These are phyloP conservation scores for Taphrina wiesneri DNA, from an alignment of 1,139 yeast genomes.

Conservation along the genomic window DNA sequence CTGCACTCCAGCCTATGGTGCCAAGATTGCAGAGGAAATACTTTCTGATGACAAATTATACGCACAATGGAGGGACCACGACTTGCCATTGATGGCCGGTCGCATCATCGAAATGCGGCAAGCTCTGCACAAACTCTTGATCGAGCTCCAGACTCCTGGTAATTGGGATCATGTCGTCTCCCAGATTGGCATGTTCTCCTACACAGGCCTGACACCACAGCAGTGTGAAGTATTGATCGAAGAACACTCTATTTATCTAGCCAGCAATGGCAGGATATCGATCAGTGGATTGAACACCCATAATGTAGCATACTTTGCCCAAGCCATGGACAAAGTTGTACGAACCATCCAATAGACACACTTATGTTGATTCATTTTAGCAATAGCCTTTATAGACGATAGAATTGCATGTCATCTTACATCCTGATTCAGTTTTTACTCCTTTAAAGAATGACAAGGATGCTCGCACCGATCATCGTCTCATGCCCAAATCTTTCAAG, in stretches of 20 bases:
- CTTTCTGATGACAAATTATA: slow-evolving; percentile 63
- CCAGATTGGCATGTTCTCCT: slow-evolving; percentile 97
- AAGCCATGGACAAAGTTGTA: slow-evolving; percentile 53
- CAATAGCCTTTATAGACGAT: neutral
- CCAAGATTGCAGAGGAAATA: slow-evolving; percentile 78
- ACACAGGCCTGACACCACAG: slow-evolving; percentile 71
- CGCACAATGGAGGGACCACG: slow-evolving; percentile 67
- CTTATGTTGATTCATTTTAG: neutral
- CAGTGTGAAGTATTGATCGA: slow-evolving; percentile 71
- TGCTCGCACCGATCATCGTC: neutral
- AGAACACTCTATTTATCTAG: slow-evolving; percentile 77
- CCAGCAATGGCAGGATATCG: slow-evolving; percentile 87
- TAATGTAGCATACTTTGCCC: slow-evolving; percentile 80
- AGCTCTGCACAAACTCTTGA: slow-evolving; percentile 52
- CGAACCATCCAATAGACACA: slow-evolving; percentile 31
- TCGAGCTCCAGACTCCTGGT: slow-evolving; percentile 59
- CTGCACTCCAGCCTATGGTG: slow-evolving; percentile 93
- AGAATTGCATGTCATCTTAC: neutral
- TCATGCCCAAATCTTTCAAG: slow-evolving; percentile 60
- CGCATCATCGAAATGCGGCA: slow-evolving; percentile 74
- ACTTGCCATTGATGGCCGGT: slow-evolving; percentile 72
- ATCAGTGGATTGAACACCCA: slow-evolving; percentile 81
- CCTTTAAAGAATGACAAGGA: neutral
- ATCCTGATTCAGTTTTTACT: too few species aligned
- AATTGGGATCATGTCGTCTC: slow-evolving; percentile 83